Conservation (phyloP, 2,329 filamentous ascomycete genomes). For the Penicillium capsulatum region DNA sequence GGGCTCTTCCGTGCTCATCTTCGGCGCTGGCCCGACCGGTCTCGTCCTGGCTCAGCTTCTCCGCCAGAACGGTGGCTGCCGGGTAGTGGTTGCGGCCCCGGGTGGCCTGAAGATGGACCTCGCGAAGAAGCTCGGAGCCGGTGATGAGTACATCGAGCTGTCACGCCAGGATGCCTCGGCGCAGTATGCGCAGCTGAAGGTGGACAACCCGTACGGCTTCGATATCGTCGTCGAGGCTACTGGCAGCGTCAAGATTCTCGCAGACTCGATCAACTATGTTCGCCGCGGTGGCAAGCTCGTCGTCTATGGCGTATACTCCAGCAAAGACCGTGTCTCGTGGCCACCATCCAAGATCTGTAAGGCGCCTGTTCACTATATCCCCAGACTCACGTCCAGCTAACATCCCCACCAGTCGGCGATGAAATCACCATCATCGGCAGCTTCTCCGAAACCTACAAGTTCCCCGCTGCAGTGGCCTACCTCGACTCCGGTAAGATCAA, state of each 20-base stretch:
- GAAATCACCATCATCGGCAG: constrained; percentile 71
- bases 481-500: constrained; percentile 42
- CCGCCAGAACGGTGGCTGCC: constrained; percentile 62
- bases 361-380: constrained; percentile 19
- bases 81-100: constrained; percentile 66
- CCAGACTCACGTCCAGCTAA: constrained; percentile 6
- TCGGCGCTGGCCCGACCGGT: constrained; percentile 66
- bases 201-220: constrained; percentile 66
- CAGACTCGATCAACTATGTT: constrained; percentile 67
- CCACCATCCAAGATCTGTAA: constrained; percentile 67
- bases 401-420: constrained; percentile 39
- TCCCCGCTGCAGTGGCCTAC: constrained; percentile 57
- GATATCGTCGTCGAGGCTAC: constrained; percentile 70
- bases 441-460: constrained; percentile 71
- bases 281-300: constrained; percentile 67
- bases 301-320: constrained; percentile 67
- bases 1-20: constrained; percentile 62
- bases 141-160: constrained; percentile 47
- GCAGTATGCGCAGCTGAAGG: constrained; percentile 60
- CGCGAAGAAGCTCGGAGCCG: constrained; percentile 49
- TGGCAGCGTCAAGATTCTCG: constrained; percentile 64
- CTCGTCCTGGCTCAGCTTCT: constrained; percentile 62
- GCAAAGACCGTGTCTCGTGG: constrained; percentile 61
- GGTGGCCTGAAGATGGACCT: constrained; percentile 67
- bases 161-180: constrained; percentile 50